phyloP scores from a whole-genome alignment of 805 yeast species.

The Spathaspora girioi region DNA sequence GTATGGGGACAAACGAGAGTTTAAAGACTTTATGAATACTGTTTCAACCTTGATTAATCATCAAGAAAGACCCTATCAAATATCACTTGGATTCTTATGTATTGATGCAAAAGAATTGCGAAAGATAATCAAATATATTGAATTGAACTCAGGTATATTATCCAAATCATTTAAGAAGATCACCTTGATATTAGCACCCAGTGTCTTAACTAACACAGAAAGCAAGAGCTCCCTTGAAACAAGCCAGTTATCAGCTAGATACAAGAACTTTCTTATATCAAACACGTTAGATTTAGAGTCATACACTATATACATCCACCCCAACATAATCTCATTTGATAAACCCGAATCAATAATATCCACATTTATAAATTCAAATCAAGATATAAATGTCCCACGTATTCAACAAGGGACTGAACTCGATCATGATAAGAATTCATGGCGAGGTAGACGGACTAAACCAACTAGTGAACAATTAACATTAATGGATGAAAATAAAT shows the following conservation, averaged over 20 bases:
- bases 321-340: conserved; percentile 25
- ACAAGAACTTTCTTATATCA: conserved; percentile 30
- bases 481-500: conserved; percentile 23
- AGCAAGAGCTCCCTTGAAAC: no score
- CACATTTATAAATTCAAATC: conserved; percentile 21
- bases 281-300: conserved; percentile 23
- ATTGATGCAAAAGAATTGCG: no score
- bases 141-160: conserved; percentile 19
- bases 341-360: conserved; percentile 17
- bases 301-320: conserved; percentile 32
- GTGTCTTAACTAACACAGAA: conserved; percentile 22
- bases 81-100: conserved; percentile 27
- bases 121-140: no score
- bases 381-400: conserved; percentile 36
- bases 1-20: conserved; percentile 32
- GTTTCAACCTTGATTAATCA: conserved; percentile 18
- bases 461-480: conserved; percentile 27
- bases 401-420: conserved; percentile 18
- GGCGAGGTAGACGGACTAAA: conserved; percentile 34
- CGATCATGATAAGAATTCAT: conserved; percentile 37
- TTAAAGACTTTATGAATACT: conserved; percentile 29
- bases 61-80: conserved; percentile 3
- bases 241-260: conserved; percentile 29
- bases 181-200: conserved; percentile 27
- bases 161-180: conserved; percentile 12